A percentile compares a stretch with the other conserved stretches of the same genome.
Conservation (phyloP, 257 asterid species). For the Galeopsis tetrahit region DNA sequence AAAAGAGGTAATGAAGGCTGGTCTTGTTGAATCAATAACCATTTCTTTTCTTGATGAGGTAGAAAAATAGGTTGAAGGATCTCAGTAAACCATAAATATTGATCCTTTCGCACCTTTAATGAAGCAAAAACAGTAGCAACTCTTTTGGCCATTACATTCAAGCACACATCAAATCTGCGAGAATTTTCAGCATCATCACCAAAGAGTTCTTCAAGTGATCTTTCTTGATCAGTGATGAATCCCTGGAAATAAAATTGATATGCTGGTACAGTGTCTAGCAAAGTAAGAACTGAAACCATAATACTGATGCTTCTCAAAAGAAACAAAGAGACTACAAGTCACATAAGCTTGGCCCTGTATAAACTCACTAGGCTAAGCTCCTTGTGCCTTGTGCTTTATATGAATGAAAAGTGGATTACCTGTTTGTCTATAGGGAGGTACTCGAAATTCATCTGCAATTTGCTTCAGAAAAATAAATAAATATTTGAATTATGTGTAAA, state of each 20-base stretch:
- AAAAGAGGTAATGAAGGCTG: not conserved
- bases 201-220: conserved; percentile 79
- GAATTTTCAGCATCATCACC: conserved; percentile 63
- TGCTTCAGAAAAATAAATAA: conserved; percentile 17
- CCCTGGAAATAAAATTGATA: conserved; percentile 54
- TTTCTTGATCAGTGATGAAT: conserved; percentile 82
- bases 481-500: not conserved
- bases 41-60: conserved; percentile 10
- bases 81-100: conserved; percentile 22
- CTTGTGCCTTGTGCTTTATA: conserved; percentile 5
- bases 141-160: conserved; percentile 77
- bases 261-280: conserved; percentile 28
- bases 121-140: conserved; percentile 94
- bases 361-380: conserved; percentile 5
- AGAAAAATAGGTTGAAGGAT: conserved; percentile 18
- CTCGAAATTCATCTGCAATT: conserved; percentile 88
- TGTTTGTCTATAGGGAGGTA: conserved; percentile 78
- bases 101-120: conserved; percentile 59
- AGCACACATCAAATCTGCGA: conserved; percentile 65
- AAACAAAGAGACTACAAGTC: conserved; percentile 8
- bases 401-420: conserved; percentile 47
- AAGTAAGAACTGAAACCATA: conserved; percentile 23
- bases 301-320: not conserved
- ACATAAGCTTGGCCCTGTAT: not conserved
- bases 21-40: not conserved